Percentiles rank a stretch among this genome's conserved stretches.
phyloP scores from a whole-genome alignment of 345 rosid genomes.

The Noccaea bulbosa region DNA sequence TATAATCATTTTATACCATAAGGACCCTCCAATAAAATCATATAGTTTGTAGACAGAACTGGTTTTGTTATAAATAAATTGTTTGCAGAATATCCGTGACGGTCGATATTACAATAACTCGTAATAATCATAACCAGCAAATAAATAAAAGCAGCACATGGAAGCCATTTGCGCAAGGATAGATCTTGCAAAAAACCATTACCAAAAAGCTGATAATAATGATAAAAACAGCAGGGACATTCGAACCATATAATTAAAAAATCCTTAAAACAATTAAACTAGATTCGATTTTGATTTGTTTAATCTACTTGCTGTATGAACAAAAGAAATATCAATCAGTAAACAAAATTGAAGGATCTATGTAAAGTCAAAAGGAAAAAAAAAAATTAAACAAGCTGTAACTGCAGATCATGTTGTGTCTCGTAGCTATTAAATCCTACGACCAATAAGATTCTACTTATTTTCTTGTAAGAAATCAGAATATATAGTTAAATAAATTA shows the following conservation, averaged over 20 bases:
- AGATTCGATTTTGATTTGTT: conserved; percentile 42
- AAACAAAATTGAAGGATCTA: conserved; percentile 33
- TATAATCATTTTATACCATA: conserved; percentile 6
- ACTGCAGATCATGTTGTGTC: conserved; percentile 42
- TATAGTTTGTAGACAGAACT: conserved; percentile 15
- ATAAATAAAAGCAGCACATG: conserved; percentile 41
- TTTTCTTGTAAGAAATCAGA: conserved; percentile 4
- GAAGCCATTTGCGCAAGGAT: conserved; percentile 39
- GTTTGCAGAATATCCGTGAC: conserved; percentile 35
- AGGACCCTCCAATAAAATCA: conserved; percentile 25
- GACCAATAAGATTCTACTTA: conserved; percentile 36
- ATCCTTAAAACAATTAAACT: conserved; percentile 8
- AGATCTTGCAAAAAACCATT: conserved; percentile 30
- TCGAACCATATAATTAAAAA: conserved; percentile 25
- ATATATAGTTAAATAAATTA: background rate
- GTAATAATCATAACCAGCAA: conserved; percentile 31
- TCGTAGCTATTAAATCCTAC: conserved; percentile 39
- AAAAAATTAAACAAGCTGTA: conserved; percentile 29
- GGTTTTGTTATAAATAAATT: conserved; percentile 31
- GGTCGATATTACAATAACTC: conserved; percentile 22
- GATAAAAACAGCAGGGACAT: conserved; percentile 40
- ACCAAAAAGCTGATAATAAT: conserved; percentile 39
- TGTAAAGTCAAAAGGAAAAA: conserved; percentile 39
- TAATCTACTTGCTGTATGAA: conserved; percentile 37
- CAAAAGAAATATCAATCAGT: conserved; percentile 34